A percentile compares a stretch with the other conserved stretches of the same genome.
Evolutionary conservation across 2,329 filamentous ascomycete species (phyloP).

Genomic region (Akanthomyces lecanii): DNA sequence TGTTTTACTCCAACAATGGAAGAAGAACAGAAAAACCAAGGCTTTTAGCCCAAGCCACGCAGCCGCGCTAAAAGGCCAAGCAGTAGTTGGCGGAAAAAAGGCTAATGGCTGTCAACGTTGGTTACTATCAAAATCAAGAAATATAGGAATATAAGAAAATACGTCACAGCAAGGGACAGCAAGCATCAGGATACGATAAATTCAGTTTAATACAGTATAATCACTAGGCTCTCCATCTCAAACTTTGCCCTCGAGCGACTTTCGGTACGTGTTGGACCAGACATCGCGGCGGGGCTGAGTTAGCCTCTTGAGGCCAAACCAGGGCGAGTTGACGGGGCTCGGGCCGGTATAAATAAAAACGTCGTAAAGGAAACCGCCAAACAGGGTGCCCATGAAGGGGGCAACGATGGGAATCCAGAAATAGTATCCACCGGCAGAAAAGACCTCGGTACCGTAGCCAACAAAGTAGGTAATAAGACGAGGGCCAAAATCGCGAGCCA

Average conservation of each 20-base stretch:
- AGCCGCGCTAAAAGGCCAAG: not conserved
- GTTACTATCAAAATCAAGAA: no score
- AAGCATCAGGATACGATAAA: no score
- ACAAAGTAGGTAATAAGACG: constrained; percentile 62
- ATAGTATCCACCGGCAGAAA: constrained; percentile 64
- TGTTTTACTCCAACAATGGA: no score
- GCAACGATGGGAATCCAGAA: constrained; percentile 75
- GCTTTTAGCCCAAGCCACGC: not conserved
- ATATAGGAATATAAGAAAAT: no score
- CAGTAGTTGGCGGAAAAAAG: no score
- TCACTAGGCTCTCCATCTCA: no score
- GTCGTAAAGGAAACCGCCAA: constrained; percentile 65
- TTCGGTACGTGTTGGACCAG: constrained; percentile 34
- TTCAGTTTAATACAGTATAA: not conserved
- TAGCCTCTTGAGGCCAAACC: constrained; percentile 56
- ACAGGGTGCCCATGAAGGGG: constrained; percentile 60
- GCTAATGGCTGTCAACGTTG: no score
- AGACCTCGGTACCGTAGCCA: constrained; percentile 65
- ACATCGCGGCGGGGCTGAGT: constrained; percentile 30
- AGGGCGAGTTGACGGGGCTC: constrained; percentile 66
- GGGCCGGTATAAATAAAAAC: constrained; percentile 64
- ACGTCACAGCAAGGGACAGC: no score
- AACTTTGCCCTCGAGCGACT: constrained; percentile 21
- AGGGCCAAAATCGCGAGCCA: constrained; percentile 69
- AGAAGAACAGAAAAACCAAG: not conserved